phyloP scores from a whole-genome alignment of 176 grass and related monocot species.

The Eleusine indica region DNA sequence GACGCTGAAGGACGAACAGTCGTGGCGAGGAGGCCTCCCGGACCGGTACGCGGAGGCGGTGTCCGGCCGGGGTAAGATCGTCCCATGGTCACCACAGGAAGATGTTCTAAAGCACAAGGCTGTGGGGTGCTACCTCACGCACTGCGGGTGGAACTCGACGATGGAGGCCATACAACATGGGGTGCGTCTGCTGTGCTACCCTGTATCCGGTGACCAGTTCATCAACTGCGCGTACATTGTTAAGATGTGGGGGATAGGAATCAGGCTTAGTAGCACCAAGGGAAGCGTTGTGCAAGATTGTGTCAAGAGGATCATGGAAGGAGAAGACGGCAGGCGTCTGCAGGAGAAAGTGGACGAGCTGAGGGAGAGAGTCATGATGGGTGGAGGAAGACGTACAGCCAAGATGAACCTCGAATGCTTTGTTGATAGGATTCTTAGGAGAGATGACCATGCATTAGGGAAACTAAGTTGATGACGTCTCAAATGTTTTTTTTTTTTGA shows the following conservation, averaged over 20 bases:
- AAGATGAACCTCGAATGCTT: slow-evolving; percentile 49
- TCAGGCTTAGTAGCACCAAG: slow-evolving; percentile 29
- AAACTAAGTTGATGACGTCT: not conserved
- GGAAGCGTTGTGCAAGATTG: slow-evolving; percentile 32
- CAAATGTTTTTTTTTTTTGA: not conserved
- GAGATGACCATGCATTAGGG: not conserved
- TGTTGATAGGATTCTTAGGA: slow-evolving; percentile 43
- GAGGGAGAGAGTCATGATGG: slow-evolving; percentile 48
- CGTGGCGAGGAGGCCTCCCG: slow-evolving; percentile 67
- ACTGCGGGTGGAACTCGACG: slow-evolving; percentile 94
- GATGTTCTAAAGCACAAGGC: slow-evolving; percentile 59
- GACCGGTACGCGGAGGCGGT: slow-evolving; percentile 33
- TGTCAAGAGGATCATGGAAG: slow-evolving; percentile 56
- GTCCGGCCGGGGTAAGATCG: slow-evolving; percentile 53
- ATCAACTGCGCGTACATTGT: slow-evolving; percentile 81
- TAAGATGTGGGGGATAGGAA: slow-evolving; percentile 63
- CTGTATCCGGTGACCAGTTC: slow-evolving; percentile 76
- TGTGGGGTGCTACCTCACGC: slow-evolving; percentile 81
- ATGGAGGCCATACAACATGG: slow-evolving; percentile 68
- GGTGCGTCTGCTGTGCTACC: slow-evolving; percentile 69
- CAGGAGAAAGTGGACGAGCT: slow-evolving; percentile 47
- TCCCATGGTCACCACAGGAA: slow-evolving; percentile 78
- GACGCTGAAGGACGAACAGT: slow-evolving; percentile 60
- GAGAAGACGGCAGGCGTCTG: slow-evolving; percentile 55
- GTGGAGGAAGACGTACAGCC: slow-evolving; percentile 30